Percentiles rank a stretch among this genome's conserved stretches.
Evolutionary conservation across 352 stramenopile genomes (phyloP).

Genomic region (Peronospora destructor): DNA sequence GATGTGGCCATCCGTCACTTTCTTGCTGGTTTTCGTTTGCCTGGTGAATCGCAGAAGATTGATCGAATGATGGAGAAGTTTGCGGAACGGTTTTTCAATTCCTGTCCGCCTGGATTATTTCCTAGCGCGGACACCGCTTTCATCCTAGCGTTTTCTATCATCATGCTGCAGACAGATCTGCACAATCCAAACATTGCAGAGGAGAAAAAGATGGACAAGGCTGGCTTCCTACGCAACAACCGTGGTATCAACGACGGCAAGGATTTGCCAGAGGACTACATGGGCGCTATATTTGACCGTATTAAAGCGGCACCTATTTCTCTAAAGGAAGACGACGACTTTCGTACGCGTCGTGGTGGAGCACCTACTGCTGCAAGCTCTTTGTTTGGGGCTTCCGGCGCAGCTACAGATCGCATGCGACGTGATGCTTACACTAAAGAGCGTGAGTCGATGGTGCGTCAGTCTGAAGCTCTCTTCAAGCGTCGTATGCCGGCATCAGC

Average conservation of each 20-base stretch:
- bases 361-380: conserved; percentile 31
- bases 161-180: conserved; percentile 90
- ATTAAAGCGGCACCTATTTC: conserved; percentile 94
- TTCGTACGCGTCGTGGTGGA: conserved; percentile 31
- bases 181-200: conserved; percentile 98
- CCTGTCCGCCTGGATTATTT: conserved; percentile 81
- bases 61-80: conserved; percentile 99
- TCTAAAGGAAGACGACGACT: conserved; percentile 94
- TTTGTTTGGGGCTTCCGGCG: conserved; percentile 58
- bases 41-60: conserved; percentile 99
- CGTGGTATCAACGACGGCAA: conserved; percentile 94
- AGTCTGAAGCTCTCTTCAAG: conserved; percentile 76
- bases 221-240: conserved; percentile 96
- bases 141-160: conserved; percentile 94
- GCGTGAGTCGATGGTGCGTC: conserved; percentile 72
- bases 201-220: conserved; percentile 95
- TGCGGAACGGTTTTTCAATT: conserved; percentile 87
- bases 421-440: conserved; percentile 82
- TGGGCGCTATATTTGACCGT: conserved; percentile 92
- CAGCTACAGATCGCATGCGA: conserved; percentile 52
- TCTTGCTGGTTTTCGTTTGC: conserved; percentile 95
- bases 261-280: conserved; percentile 91
- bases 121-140: conserved; percentile 95
- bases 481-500: conserved; percentile 36
- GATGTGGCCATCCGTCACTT: conserved; percentile 97